phyloP scores from a whole-genome alignment of 768 basidiomycete species.

The Tricholoma saponaceum region DNA sequence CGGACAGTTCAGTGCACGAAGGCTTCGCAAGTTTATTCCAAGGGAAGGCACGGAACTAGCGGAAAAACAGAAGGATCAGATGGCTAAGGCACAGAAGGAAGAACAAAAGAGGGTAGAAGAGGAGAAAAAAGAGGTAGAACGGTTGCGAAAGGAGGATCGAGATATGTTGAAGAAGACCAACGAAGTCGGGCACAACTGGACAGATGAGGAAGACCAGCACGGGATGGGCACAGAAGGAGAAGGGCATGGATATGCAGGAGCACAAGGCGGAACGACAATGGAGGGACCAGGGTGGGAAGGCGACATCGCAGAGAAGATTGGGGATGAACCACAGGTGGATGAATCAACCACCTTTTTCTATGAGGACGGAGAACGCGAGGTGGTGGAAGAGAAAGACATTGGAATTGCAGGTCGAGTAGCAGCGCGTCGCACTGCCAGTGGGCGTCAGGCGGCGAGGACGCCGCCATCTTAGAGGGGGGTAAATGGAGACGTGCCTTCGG shows the following conservation, averaged over 20 bases:
- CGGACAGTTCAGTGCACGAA: slow-evolving; percentile 12
- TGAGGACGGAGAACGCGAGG: neutral
- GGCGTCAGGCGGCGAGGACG: too few species aligned
- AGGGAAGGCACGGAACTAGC: slow-evolving; percentile 10
- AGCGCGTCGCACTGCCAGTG: too few species aligned
- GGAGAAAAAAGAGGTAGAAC: neutral
- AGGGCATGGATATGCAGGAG: neutral
- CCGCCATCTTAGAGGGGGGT: too few species aligned
- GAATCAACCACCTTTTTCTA: neutral
- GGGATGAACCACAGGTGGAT: neutral
- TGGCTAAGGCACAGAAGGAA: neutral
- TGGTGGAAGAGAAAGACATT: too few species aligned
- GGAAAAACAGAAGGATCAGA: neutral
- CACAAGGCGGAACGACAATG: too few species aligned
- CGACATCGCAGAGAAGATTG: neutral
- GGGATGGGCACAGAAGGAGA: neutral
- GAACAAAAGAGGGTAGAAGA: neutral
- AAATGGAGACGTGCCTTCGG: too few species aligned
- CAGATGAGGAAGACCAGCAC: neutral
- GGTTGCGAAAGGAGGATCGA: neutral
- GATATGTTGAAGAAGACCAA: neutral
- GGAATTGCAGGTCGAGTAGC: too few species aligned
- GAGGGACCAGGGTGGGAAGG: neutral
- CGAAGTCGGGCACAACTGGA: neutral
- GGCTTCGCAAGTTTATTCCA: slow-evolving; percentile 17